Evolutionary conservation across 2,329 filamentous ascomycete species (phyloP), one percentile per base, ranked within the genome.

Genomic region (Aureobasidium sp.): DNA sequence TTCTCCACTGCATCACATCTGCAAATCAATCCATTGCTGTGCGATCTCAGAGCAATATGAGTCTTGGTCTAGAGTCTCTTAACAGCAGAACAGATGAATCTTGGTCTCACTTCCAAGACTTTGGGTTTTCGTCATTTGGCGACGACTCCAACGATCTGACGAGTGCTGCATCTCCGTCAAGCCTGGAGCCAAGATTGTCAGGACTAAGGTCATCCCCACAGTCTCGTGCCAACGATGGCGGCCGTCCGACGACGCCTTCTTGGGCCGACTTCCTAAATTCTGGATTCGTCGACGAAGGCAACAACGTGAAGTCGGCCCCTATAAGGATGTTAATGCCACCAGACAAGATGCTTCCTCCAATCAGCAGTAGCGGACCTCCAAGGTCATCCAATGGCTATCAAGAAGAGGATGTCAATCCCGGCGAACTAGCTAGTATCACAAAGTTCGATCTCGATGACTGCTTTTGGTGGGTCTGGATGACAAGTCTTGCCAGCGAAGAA

Each of bases 401-500:
- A 66, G 81, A 81, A 15, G 85, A 89, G 29, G 79, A 84, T 44
- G 79, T 97, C 0, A 91, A 97, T 66, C 94, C 93, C 0, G 94
- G 91, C 57, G 94, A 99, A 79, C 81, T 99, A 62, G 94, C 94
- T 34, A 97, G 91, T 71, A 96, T 99, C 70, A 89, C 84, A 29
- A 83, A 83, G 41, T 84, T 97, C 62, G 87, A 94, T 65, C 80
- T 99, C 5, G 94, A 99, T 68, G 93, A 97, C 72, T 88, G 91
- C 1, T 99, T 99, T 74, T 99, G 94, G 94, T 97, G 94, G 93
- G 94, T 97, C 4, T 99, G 94, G 94, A 97, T 99, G 82, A 95
- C 86, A 68, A 97, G 93, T 79, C 78, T 99, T 69, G 91, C 93
- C 1, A 89, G 86, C 0, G 94, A 99, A 70, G 94, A 99, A 76